Evolutionary conservation across 768 basidiomycete genomes (phyloP).

Genomic region (Trametes gibbosa): DNA sequence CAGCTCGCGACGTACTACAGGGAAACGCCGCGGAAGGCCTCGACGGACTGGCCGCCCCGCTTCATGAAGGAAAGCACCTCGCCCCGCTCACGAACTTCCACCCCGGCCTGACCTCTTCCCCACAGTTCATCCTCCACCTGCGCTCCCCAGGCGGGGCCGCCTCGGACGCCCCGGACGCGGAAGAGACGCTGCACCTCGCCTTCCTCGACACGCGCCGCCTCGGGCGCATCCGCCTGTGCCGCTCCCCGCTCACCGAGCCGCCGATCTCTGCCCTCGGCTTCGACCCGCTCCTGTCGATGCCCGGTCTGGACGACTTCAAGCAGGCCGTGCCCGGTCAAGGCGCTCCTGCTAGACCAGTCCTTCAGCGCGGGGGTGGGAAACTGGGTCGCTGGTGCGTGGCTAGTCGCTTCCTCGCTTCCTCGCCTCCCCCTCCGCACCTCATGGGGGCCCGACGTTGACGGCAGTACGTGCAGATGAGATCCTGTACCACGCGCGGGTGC

Average conservation of each 20-base stretch:
- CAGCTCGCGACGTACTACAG: conserved; percentile 48
- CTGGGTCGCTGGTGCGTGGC: conserved; percentile 68
- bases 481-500: conserved; percentile 68
- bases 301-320: conserved; percentile 50
- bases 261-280: conserved; percentile 75
- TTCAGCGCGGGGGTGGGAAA: conserved; percentile 83
- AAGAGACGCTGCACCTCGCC: conserved; percentile 53
- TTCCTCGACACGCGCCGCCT: conserved; percentile 73
- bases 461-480: conserved; percentile 52
- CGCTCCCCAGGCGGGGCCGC: too few relatives aligned
- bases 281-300: conserved; percentile 74
- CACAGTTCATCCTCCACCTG: conserved; percentile 65
- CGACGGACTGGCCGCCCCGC: conserved; percentile 60
- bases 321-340: conserved; percentile 59
- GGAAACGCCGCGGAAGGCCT: conserved; percentile 38
- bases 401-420: not conserved
- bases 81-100: too few relatives aligned
- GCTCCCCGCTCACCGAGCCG: conserved; percentile 55
- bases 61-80: conserved; percentile 56
- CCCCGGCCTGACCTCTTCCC: not conserved
- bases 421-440: too few relatives aligned
- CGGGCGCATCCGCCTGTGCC: conserved; percentile 63
- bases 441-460: not conserved
- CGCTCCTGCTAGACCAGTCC: conserved; percentile 73
- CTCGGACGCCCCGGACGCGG: too few relatives aligned